phyloP scores from a whole-genome alignment of 805 yeast genomes.

The Saturnispora zaruensis region DNA sequence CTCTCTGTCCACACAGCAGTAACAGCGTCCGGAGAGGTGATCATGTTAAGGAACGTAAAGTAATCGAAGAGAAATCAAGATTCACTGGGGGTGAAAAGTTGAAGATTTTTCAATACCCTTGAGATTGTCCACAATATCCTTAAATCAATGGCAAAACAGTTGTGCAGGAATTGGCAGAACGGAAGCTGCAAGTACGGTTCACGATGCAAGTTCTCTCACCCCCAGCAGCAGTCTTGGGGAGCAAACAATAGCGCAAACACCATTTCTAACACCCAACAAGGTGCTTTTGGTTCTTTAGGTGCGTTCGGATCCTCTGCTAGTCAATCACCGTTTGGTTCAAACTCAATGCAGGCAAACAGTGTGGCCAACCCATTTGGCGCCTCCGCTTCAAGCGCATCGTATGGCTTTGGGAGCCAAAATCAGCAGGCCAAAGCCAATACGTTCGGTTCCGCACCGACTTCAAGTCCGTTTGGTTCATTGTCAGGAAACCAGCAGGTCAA shows the following conservation, averaged over 20 bases:
- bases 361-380: constrained; percentile 1
- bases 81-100: not conserved
- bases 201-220: constrained; percentile 1
- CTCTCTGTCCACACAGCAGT: constrained; percentile 1
- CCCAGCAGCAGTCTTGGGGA: not conserved
- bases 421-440: not conserved
- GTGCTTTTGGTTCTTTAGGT: not conserved
- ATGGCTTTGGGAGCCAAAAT: not conserved
- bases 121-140: not conserved
- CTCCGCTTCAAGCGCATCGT: not conserved
- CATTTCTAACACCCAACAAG: not conserved
- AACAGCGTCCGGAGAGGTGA: not conserved
- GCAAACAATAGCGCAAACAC: not conserved
- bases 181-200: constrained; percentile 1
- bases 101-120: not conserved
- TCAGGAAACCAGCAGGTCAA: not conserved
- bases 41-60: not conserved
- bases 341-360: not conserved
- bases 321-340: not conserved
- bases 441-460: not conserved
- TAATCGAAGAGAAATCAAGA: not conserved
- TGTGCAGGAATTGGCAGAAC: constrained; percentile 1
- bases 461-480: not conserved
- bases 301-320: not conserved
- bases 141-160: constrained; percentile 2